Evolutionary conservation across 305 asterid species (phyloP), one percentile per base, ranked within the genome.

Genomic region (Solanum aculeatissimum): DNA sequence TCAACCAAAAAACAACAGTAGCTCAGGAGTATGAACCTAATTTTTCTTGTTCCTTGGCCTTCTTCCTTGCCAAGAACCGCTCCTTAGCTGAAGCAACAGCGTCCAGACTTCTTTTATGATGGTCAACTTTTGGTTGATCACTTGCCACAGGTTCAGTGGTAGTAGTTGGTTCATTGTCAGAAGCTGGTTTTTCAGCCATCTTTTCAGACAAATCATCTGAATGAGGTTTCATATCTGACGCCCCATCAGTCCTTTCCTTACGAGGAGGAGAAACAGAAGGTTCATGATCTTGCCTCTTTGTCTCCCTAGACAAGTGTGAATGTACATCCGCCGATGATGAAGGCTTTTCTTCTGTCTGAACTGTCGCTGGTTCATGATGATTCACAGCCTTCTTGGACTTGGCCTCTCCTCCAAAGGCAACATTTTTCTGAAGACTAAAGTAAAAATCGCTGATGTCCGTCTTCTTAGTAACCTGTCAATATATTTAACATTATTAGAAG

Each of bases 21-120:
- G 18, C 43, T 53, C 25, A 38, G 81, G 15, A 9, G 2, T 16
- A 6, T 11, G 35, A 68, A 55, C 60, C 62, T 71, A 47, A 35
- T 35, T 35, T 35, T 66, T 66, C 14, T 51, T 88, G 86, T 23
- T 87, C 87, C 87, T 93, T 96, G 2, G 90, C 88, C 89, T 79
- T 95, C 91, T 95, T 95, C 79, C 99, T 82, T 3, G 97, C 98
- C 88, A 94, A 86, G 88, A 90, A 94, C 29, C 98, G 94, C 65
- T 89, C 97, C 88, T 92, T 94, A 21, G 97, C 94, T 25, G 92
- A 92, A 42, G 96, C 90, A n/a, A 95, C 85, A 32, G 95, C 92
- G 55, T 92, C 96, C 83, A 87, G 91, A 4, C 79, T 92, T 87
- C 89, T 88, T 84, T 92, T 92, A 68, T 89, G 94, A 88, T 91